phyloP scores from a whole-genome alignment of 306 rosid species.

The Citrullus amarus region DNA sequence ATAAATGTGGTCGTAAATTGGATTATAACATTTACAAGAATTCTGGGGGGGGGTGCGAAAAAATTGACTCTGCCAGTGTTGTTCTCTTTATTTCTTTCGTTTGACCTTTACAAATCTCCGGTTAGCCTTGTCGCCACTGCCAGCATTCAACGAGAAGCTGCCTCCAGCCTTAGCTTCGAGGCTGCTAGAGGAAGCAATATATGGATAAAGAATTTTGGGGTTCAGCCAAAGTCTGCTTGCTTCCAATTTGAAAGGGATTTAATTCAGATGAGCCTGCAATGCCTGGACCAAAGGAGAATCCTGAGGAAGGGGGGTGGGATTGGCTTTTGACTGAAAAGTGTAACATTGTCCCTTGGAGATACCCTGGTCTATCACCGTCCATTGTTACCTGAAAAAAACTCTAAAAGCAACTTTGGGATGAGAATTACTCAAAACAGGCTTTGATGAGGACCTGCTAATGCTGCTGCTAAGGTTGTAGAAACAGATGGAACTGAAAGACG shows the following conservation, averaged over 20 bases:
- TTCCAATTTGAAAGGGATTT: slow-evolving; percentile 41
- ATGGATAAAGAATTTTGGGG: slow-evolving; percentile 39
- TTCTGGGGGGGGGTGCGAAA: neutral
- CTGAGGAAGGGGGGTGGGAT: slow-evolving; percentile 22
- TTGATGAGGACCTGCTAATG: slow-evolving; percentile 30
- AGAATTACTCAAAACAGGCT: slow-evolving; percentile 40
- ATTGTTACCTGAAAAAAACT: slow-evolving; percentile 34
- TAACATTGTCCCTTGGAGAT: slow-evolving; percentile 71
- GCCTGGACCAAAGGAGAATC: slow-evolving; percentile 38
- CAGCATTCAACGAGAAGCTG: slow-evolving; percentile 64
- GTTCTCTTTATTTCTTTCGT: slow-evolving; percentile 17
- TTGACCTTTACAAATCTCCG: slow-evolving; percentile 35
- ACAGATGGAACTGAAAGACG: slow-evolving; percentile 29
- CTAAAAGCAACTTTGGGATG: slow-evolving; percentile 21
- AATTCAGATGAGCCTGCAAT: slow-evolving; percentile 19
- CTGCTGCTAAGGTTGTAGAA: slow-evolving; percentile 35
- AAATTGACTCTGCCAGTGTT: neutral
- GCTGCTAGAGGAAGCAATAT: slow-evolving; percentile 32
- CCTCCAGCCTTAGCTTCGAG: slow-evolving; percentile 18
- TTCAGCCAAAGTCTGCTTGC: slow-evolving; percentile 34
- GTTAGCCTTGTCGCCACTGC: slow-evolving; percentile 51
- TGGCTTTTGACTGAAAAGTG: slow-evolving; percentile 41
- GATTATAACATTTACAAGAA: neutral
- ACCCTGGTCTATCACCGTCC: slow-evolving; percentile 74
- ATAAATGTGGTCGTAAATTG: neutral